Evolutionary conservation across 805 yeast species (phyloP).

Genomic region (Cyberlindnera petersonii): DNA sequence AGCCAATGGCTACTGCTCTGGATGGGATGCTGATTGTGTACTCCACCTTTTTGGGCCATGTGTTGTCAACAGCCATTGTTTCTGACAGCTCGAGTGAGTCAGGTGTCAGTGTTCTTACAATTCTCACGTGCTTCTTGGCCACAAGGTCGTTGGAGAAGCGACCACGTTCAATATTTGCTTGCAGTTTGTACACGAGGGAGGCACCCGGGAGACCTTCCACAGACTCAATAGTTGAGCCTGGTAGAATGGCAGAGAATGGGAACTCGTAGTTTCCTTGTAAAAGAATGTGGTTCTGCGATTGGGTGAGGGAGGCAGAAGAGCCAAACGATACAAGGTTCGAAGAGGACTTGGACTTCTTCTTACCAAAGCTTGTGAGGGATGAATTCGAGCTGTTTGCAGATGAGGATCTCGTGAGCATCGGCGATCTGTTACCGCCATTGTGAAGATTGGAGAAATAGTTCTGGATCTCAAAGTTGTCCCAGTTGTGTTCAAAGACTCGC

Average conservation of each 20-base stretch:
- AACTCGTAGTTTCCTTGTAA: slow-evolving; percentile 82
- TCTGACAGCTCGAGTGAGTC: slow-evolving; percentile 87
- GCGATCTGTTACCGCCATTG: slow-evolving; percentile 16
- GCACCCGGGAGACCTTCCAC: slow-evolving; percentile 88
- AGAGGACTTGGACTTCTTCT: slow-evolving; percentile 34
- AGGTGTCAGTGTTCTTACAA: slow-evolving; percentile 81
- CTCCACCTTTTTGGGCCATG: slow-evolving; percentile 94
- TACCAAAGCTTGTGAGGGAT: slow-evolving; percentile 22
- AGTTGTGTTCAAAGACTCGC: slow-evolving; percentile 66
- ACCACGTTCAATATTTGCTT: slow-evolving; percentile 80
- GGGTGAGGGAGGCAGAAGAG: slow-evolving; percentile 23
- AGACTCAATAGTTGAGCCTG: slow-evolving; percentile 82
- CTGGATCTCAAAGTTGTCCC: slow-evolving; percentile 66
- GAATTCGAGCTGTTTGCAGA: slow-evolving; percentile 27
- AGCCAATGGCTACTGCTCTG: slow-evolving; percentile 87
- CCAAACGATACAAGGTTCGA: slow-evolving; percentile 33
- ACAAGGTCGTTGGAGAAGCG: slow-evolving; percentile 62
- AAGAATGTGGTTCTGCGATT: slow-evolving; percentile 37
- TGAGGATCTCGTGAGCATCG: slow-evolving; percentile 10
- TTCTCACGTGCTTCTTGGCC: slow-evolving; percentile 69
- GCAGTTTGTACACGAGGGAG: slow-evolving; percentile 64
- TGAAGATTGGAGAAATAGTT: slow-evolving; percentile 32
- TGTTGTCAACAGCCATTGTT: slow-evolving; percentile 88
- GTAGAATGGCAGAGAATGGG: slow-evolving; percentile 81
- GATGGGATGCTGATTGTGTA: slow-evolving; percentile 83